These are phyloP conservation scores for Russula abietina DNA, from an alignment of 768 basidiomycete genomes.

Conservation along the genomic window DNA sequence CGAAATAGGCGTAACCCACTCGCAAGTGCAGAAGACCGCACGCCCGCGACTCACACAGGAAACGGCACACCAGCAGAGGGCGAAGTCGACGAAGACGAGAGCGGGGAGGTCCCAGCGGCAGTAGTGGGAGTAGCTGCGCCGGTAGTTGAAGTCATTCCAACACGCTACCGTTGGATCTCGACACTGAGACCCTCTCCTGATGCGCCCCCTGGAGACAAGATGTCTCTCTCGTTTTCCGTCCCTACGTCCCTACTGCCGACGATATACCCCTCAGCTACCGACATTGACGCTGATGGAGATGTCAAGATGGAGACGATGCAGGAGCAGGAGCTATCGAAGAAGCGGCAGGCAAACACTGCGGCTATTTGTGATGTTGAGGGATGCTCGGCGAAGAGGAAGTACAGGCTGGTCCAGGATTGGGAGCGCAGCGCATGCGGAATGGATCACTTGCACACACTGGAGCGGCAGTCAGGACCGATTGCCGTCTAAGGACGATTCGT, in stretches of 20 bases:
- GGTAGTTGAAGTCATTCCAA: conserved; percentile 34
- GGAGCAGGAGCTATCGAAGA: neutral
- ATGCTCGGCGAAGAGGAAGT: conserved; percentile 52
- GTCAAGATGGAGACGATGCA: conserved; percentile 24
- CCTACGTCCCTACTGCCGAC: conserved; percentile 35
- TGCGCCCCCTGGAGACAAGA: conserved; percentile 22
- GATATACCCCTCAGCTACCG: conserved; percentile 7
- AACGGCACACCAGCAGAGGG: conserved; percentile 26
- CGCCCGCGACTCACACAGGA: conserved; percentile 34
- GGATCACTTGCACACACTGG: conserved; percentile 53
- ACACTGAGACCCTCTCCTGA: conserved; percentile 35
- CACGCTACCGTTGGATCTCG: conserved; percentile 71
- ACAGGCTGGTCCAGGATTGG: conserved; percentile 60
- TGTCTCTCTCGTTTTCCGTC: conserved; percentile 52
- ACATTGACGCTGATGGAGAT: conserved; percentile 2
- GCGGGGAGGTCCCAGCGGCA: conserved; percentile 36
- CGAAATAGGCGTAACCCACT: conserved; percentile 51
- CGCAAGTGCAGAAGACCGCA: conserved; percentile 42
- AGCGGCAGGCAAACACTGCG: neutral
- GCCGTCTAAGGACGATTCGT: neutral
- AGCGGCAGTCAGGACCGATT: conserved; percentile 25
- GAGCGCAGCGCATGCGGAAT: conserved; percentile 62
- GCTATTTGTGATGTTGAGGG: conserved; percentile 51
- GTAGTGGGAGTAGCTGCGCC: conserved; percentile 1
- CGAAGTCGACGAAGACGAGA: conserved; percentile 41